Evolutionary conservation across 176 grass and related monocot genomes (phyloP).

Genomic region (Zoysia pacifica): DNA sequence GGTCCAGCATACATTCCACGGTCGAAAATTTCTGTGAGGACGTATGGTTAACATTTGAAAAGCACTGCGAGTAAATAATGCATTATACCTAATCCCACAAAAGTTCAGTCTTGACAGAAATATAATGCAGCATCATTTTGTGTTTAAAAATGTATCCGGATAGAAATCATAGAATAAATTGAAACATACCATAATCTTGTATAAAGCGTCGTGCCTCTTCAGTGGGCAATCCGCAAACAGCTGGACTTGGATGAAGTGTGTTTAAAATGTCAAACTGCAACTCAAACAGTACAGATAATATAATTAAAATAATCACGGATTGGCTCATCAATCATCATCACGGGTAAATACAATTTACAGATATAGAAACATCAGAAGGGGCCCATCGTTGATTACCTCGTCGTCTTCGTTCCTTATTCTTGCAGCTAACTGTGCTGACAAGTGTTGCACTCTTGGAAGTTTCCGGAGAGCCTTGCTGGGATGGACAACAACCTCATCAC

Average conservation of each 20-base stretch:
- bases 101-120: neutral
- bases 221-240: slow-evolving; percentile 90
- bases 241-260: slow-evolving; percentile 91
- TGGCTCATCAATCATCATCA: neutral
- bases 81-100: neutral
- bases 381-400: slow-evolving; percentile 51
- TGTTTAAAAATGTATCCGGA: neutral
- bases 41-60: neutral
- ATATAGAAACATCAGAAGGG: neutral
- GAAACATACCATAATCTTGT: slow-evolving; percentile 68
- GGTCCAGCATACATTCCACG: slow-evolving; percentile 96
- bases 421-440: slow-evolving; percentile 80
- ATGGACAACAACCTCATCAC: slow-evolving; percentile 76
- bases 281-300: neutral
- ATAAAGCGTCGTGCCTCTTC: slow-evolving; percentile 75
- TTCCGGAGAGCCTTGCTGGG: slow-evolving; percentile 90
- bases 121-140: neutral
- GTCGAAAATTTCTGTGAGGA: slow-evolving; percentile 74
- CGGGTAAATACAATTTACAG: neutral
- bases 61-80: neutral
- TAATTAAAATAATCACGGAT: neutral
- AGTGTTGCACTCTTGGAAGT: slow-evolving; percentile 91
- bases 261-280: slow-evolving; percentile 92
- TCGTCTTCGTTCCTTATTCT: slow-evolving; percentile 70
- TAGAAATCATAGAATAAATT: neutral